Evolutionary conservation across 2,329 filamentous ascomycete species (phyloP).

Genomic region (Penicillium sp.): DNA sequence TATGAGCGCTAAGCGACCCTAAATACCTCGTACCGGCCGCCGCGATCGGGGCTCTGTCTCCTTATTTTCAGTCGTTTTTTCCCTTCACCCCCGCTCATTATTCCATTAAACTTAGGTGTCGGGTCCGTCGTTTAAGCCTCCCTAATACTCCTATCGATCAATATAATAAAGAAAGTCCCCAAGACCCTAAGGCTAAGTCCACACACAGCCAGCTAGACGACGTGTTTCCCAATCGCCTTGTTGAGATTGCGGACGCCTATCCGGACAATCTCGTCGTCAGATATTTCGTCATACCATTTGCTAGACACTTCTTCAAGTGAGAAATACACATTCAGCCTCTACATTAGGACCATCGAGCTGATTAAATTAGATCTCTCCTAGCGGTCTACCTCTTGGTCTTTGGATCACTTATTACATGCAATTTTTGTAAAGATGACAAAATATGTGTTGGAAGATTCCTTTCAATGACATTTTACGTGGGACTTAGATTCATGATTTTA

Average conservation of each 20-base stretch:
- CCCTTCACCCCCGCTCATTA: not conserved
- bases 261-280: constrained; percentile 3
- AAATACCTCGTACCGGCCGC: too few relatives aligned
- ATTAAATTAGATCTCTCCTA: constrained; percentile 1
- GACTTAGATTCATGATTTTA: constrained; percentile 2
- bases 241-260: constrained; percentile 4
- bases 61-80: too few relatives aligned
- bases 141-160: not conserved
- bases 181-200: not conserved
- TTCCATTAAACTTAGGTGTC: not conserved
- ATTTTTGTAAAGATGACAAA: constrained; percentile 1
- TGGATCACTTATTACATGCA: constrained; percentile 7
- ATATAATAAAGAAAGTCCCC: not conserved
- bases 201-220: not conserved
- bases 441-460: constrained; percentile 3
- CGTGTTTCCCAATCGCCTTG: constrained; percentile 1
- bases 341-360: not conserved
- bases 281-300: constrained; percentile 1
- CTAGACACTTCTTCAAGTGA: not conserved
- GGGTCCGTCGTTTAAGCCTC: not conserved
- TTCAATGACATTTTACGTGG: not conserved
- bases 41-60: too few relatives aligned
- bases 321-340: not conserved
- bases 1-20: too few relatives aligned
- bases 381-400: not conserved